A percentile compares a stretch with the other conserved stretches of the same genome.
These are phyloP conservation scores for Neopestalotiopsis sp. DNA, from an alignment of 2,329 filamentous ascomycete species.

Conservation along the genomic window DNA sequence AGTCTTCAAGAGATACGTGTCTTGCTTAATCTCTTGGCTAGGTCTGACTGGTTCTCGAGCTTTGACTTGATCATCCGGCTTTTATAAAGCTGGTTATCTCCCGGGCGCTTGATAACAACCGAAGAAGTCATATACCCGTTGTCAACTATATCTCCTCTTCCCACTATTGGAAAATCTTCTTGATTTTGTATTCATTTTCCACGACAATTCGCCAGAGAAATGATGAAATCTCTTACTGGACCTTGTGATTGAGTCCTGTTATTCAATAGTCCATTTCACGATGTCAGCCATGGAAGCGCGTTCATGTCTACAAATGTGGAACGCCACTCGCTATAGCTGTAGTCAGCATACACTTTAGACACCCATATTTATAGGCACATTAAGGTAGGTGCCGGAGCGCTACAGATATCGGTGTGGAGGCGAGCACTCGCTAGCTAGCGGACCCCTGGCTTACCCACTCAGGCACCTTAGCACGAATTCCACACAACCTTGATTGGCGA, in stretches of 20 bases:
- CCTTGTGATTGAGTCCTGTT: too few species aligned
- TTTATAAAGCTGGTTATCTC: not conserved
- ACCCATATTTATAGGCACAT: not conserved
- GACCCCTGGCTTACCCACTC: not conserved
- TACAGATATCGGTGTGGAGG: not conserved
- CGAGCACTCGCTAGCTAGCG: not conserved
- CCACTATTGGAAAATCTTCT: too few species aligned
- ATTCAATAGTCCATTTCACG: too few species aligned
- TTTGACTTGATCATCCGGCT: not conserved
- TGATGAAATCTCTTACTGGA: too few species aligned
- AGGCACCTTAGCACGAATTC: not conserved
- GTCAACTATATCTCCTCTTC: not conserved
- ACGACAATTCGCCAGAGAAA: too few species aligned
- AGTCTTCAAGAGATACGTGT: too few species aligned
- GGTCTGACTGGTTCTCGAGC: not conserved
- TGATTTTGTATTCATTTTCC: too few species aligned
- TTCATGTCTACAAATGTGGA: too few species aligned
- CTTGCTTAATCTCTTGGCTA: too few species aligned
- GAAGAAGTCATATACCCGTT: not conserved
- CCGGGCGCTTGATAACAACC: too few species aligned
- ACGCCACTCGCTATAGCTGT: not conserved
- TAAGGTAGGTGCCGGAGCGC: not conserved
- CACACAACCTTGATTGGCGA: not conserved
- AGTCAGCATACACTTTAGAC: not conserved
- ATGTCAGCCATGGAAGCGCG: too few species aligned